Conservation (phyloP, 306 rosid genomes). For the Cercis canadensis region DNA sequence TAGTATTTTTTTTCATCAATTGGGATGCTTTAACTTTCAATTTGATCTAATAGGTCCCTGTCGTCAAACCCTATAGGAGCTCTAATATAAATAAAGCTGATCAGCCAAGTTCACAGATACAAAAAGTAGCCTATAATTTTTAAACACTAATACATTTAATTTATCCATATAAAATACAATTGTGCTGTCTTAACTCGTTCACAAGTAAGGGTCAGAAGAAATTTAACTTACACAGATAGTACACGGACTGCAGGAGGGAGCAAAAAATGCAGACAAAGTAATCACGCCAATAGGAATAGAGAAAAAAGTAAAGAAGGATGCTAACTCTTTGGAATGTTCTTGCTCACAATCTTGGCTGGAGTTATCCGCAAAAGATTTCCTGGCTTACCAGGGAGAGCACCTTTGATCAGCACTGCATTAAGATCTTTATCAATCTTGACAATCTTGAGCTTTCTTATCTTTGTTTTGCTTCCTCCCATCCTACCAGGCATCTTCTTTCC, state of each 20-base stretch:
- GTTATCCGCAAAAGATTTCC: conserved; percentile 90
- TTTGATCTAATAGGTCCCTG: too few species aligned
- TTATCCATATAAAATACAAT: too few species aligned
- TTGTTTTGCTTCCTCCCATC: conserved; percentile 93
- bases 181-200: too few species aligned
- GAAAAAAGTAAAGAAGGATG: neutral
- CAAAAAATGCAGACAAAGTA: neutral
- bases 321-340: conserved; percentile 88
- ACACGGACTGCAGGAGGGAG: neutral
- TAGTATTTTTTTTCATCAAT: too few species aligned
- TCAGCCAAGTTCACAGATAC: too few species aligned
- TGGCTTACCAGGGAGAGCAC: conserved; percentile 96
- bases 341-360: conserved; percentile 95
- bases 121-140: too few species aligned
- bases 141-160: too few species aligned
- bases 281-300: neutral
- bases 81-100: too few species aligned
- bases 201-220: too few species aligned
- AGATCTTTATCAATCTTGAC: conserved; percentile 88
- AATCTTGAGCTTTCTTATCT: conserved; percentile 92
- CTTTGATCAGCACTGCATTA: conserved; percentile 88
- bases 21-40: too few species aligned
- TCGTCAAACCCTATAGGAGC: too few species aligned
- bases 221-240: too few species aligned
- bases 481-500: conserved; percentile 99